Conservation (phyloP, 2,329 filamentous ascomycete genomes). For the Moelleriella libera region DNA sequence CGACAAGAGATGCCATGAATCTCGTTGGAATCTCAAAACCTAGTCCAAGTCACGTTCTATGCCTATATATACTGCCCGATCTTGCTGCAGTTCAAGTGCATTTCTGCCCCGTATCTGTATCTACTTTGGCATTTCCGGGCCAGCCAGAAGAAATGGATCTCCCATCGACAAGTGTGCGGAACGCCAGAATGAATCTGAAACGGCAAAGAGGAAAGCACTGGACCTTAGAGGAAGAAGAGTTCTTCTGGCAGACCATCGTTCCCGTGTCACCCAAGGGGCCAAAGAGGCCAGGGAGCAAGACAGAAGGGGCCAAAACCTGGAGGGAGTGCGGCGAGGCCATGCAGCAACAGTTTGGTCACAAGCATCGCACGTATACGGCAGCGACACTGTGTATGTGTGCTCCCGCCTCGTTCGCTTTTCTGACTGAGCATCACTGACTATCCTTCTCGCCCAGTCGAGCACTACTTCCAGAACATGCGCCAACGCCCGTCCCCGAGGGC, state of each 20-base stretch:
- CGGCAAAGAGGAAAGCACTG: conserved; percentile 32
- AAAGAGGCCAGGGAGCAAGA: conserved; percentile 10
- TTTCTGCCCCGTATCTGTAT: background rate
- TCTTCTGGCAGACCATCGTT: conserved; percentile 31
- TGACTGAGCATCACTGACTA: background rate
- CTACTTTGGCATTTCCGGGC: background rate
- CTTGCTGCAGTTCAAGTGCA: background rate
- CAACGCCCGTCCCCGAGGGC: conserved; percentile 23
- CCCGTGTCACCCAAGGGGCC: conserved; percentile 20
- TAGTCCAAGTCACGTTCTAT: background rate
- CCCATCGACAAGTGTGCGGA: background rate
- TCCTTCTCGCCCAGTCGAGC: conserved; percentile 20
- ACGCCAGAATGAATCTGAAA: background rate
- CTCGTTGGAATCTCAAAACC: background rate
- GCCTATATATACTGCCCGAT: background rate
- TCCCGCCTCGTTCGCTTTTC: background rate
- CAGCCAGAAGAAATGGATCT: too few species aligned
- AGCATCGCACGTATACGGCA: conserved; percentile 23
- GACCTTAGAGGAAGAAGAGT: conserved; percentile 30
- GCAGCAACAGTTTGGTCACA: conserved; percentile 18
- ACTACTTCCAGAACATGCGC: conserved; percentile 29
- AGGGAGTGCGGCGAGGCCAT: conserved; percentile 21
- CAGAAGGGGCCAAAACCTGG: conserved; percentile 15
- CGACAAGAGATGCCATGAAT: background rate
- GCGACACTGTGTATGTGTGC: conserved; percentile 24